Evolutionary conservation across 2,329 filamentous ascomycete species (phyloP), one percentile per base, ranked within the genome.

Genomic region (Cordyceps tenuipes): DNA sequence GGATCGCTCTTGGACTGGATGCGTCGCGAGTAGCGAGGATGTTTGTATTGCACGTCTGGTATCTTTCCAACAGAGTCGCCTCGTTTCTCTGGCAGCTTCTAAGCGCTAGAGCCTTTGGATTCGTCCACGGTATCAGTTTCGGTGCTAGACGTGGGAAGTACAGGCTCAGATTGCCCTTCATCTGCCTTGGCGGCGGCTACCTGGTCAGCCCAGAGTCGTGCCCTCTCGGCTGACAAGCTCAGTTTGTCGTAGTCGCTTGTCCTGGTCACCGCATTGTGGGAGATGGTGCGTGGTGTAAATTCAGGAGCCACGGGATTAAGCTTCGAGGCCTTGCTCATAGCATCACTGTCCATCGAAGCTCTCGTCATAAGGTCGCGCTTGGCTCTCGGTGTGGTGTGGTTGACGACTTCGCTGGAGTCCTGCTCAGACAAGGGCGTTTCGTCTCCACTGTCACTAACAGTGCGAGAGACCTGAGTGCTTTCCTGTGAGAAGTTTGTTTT

Each of bases 231-330:
- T 10, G 59, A 61, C 44, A 47, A 57, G 26, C 59, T 52, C 29
- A 61, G 44, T 6, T 57, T 51, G 17, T 61, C 53, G 9, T 46
- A 50, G 19, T 56, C 29, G 57, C 21, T 36, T n/a, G 61, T 57
- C 21, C 56, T 36, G 15, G 39, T 13, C 34, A 53, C 17, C 17
- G 6, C 34, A 19, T 54, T 57, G 5, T 54, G 39, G 9, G 54
- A 39, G 6, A 36, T 12, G 8, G 52, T 46, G 12, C 75, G 75
- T 52, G 82, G 81, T 1, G 80, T 83, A 62, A 84, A 84, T 57
- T 78, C 77, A 49, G 79, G 76, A 31, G 82, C 82, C 65, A 77
- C 73, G 36, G 82, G 82, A 69, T 84, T 84, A 65, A 84, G 71
- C 66, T 74, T 80, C 62, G 75, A 62, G 19, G 43, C 50, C 17